phyloP scores from a whole-genome alignment of 257 asterid species.

The Petunia secreta region DNA sequence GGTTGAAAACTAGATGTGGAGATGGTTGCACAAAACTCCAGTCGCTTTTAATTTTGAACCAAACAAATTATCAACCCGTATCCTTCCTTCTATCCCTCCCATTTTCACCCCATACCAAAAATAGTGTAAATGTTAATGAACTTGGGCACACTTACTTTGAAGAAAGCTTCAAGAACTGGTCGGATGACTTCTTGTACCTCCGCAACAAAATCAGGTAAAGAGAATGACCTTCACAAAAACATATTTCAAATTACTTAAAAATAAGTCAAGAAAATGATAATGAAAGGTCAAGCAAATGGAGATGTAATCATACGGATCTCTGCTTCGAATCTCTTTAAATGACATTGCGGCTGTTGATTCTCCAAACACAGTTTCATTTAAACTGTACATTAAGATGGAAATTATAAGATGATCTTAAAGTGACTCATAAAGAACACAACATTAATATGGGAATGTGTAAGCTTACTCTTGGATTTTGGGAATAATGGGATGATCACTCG shows the following conservation, averaged over 20 bases:
- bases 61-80: background rate
- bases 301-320: conserved; percentile 73
- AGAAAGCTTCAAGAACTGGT: conserved; percentile 87
- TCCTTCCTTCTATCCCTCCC: background rate
- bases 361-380: conserved; percentile 82
- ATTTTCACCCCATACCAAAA: background rate
- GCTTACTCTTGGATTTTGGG: conserved; percentile 86
- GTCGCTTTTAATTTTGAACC: background rate
- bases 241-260: conserved; percentile 18
- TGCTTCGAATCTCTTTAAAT: conserved; percentile 80
- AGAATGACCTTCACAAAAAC: conserved; percentile 56
- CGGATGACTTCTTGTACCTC: conserved; percentile 86
- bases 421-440: background rate
- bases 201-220: conserved; percentile 86
- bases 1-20: background rate
- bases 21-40: background rate
- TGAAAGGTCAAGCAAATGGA: background rate
- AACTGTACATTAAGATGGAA: conserved; percentile 48
- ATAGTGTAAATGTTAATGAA: background rate
- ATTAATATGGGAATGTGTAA: background rate
- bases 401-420: conserved; percentile 24
- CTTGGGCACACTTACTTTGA: conserved; percentile 57
- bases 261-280: background rate
- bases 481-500: conserved; percentile 87
- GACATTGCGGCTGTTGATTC: conserved; percentile 91